Evolutionary conservation across 164 flowering plant genomes (phyloP).

Genomic region (Stephania cephalantha): DNA sequence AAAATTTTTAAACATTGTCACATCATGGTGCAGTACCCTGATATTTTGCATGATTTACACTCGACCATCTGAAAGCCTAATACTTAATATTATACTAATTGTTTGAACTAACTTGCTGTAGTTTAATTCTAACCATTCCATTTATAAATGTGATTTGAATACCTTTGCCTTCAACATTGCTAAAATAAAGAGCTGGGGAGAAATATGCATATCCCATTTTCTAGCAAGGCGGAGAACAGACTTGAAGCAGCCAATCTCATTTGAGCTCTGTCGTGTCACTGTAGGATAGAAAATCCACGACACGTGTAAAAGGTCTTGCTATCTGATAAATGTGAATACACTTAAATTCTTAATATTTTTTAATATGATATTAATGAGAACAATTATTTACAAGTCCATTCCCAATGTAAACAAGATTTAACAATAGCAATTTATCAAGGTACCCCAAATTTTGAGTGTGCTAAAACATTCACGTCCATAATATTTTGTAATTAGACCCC

Average conservation of each 20-base stretch:
- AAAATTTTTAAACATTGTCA: not conserved
- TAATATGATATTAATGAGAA: too few relatives aligned
- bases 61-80: too few relatives aligned
- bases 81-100: too few relatives aligned
- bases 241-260: slow-evolving; percentile 86
- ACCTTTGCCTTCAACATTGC: slow-evolving; percentile 66
- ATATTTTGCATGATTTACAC: too few relatives aligned
- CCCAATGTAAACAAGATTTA: too few relatives aligned
- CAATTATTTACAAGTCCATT: too few relatives aligned
- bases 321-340: not conserved
- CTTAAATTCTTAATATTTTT: not conserved
- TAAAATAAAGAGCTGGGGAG: slow-evolving; percentile 50
- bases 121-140: not conserved
- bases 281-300: slow-evolving; percentile 16
- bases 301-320: not conserved
- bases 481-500: too few relatives aligned
- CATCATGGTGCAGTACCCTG: too few relatives aligned
- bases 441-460: too few relatives aligned
- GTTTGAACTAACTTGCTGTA: not conserved
- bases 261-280: slow-evolving; percentile 52
- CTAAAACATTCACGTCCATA: too few relatives aligned
- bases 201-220: slow-evolving; percentile 79
- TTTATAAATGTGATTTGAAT: slow-evolving; percentile 14
- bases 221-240: slow-evolving; percentile 73
- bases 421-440: too few relatives aligned